phyloP scores from a whole-genome alignment of 306 rosid genomes.

The Fagus crenata region DNA sequence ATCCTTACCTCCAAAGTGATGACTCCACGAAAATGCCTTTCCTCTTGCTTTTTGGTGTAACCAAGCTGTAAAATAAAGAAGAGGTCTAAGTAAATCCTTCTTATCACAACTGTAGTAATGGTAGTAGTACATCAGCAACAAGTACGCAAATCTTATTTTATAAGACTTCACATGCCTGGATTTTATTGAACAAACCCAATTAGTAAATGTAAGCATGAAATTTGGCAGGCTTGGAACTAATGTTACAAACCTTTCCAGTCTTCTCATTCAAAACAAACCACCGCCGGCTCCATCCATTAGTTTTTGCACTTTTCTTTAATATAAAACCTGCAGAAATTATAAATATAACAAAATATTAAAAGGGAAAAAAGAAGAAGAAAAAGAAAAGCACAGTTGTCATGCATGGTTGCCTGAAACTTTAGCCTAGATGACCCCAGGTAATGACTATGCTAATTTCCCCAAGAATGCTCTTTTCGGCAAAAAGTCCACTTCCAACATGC shows the following conservation, averaged over 20 bases:
- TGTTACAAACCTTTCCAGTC: slow-evolving; percentile 81
- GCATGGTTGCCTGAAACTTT: slow-evolving; percentile 3
- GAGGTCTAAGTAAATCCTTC: slow-evolving; percentile 22
- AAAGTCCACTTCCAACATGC: background rate
- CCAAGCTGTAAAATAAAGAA: slow-evolving; percentile 70
- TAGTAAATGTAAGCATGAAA: background rate
- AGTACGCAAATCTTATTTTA: background rate
- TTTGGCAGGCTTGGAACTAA: slow-evolving; percentile 6
- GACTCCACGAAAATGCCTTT: slow-evolving; percentile 86
- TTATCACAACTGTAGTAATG: slow-evolving; percentile 15
- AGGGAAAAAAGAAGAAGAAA: background rate
- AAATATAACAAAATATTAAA: slow-evolving; percentile 4
- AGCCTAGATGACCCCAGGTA: background rate
- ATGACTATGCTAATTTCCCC: background rate
- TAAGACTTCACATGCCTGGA: background rate
- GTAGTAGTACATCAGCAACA: background rate
- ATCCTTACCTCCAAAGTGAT: slow-evolving; percentile 81
- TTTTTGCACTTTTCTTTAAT: slow-evolving; percentile 86
- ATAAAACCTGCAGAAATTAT: slow-evolving; percentile 61
- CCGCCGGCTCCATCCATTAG: slow-evolving; percentile 90
- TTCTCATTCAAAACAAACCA: slow-evolving; percentile 98
- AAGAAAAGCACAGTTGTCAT: background rate
- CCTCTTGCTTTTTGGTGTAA: slow-evolving; percentile 94
- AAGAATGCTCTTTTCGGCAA: background rate
- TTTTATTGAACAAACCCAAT: slow-evolving; percentile 6